These are phyloP conservation scores for Drechslerella stenobrocha DNA, from an alignment of 2,329 filamentous ascomycete species.

Conservation along the genomic window DNA sequence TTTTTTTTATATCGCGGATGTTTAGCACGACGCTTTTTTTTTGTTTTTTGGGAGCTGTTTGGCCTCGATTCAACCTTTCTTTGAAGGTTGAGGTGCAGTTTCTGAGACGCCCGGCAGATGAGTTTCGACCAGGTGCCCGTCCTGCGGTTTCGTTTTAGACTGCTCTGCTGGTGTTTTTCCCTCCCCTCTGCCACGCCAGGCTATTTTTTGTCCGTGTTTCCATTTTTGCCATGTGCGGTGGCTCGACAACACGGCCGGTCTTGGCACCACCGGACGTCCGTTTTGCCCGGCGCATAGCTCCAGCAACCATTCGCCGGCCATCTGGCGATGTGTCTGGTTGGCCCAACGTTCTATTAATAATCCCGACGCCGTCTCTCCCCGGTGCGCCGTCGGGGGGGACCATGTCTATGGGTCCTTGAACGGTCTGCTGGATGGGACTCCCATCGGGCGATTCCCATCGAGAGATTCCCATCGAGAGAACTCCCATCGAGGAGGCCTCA, in stretches of 20 bases:
- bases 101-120: slow-evolving; percentile 49
- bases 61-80: slow-evolving; percentile 33
- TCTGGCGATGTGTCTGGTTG: slow-evolving; percentile 26
- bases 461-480: too few relatives aligned
- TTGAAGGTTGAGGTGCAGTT: slow-evolving; percentile 49
- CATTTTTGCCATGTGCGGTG: slow-evolving; percentile 42
- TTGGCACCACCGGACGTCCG: too few relatives aligned
- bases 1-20: slow-evolving; percentile 22
- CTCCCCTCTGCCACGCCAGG: slow-evolving; percentile 16
- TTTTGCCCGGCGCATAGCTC: slow-evolving; percentile 39
- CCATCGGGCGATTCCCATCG: too few relatives aligned
- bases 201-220: slow-evolving; percentile 41
- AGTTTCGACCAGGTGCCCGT: slow-evolving; percentile 49
- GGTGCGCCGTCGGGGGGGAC: too few relatives aligned
- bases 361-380: slow-evolving; percentile 7
- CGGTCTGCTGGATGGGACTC: too few relatives aligned
- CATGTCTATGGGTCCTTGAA: too few relatives aligned
- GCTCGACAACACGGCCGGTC: slow-evolving; percentile 18
- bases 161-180: slow-evolving; percentile 10
- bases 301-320: slow-evolving; percentile 34
- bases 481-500: too few relatives aligned
- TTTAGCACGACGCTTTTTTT: slow-evolving; percentile 15
- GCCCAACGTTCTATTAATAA: slow-evolving; percentile 47
- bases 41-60: slow-evolving; percentile 4
- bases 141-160: slow-evolving; percentile 48